These are phyloP conservation scores for Chlamydomonas applanata DNA, from an alignment of 139 green algal genomes.

Conservation along the genomic window DNA sequence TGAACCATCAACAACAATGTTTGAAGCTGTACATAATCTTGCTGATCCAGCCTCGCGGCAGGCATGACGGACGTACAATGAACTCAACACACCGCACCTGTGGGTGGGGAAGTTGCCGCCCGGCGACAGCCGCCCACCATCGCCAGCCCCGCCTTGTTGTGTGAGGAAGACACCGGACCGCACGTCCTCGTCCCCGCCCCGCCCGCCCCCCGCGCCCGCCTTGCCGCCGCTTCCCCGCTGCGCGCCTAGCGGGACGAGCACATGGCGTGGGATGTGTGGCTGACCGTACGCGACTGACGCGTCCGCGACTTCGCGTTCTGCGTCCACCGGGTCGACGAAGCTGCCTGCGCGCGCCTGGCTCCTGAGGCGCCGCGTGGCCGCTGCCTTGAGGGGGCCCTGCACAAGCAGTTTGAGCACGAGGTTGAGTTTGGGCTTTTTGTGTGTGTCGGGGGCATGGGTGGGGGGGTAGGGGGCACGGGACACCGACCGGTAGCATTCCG, in stretches of 20 bases:
- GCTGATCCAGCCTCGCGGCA: no score
- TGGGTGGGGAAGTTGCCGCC: no score
- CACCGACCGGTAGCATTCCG: no score
- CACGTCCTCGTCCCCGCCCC: neutral
- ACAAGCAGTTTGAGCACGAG: no score
- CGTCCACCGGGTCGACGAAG: conserved; percentile 1
- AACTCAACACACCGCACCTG: no score
- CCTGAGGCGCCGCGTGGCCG: neutral
- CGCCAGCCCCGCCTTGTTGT: conserved; percentile 8
- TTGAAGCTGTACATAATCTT: no score
- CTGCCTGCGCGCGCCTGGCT: conserved; percentile 5
- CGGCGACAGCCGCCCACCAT: no score
- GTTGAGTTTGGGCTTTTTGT: no score
- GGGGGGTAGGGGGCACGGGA: no score
- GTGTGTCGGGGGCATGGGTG: no score
- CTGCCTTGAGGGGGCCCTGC: conserved; percentile 10
- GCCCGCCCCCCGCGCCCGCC: neutral
- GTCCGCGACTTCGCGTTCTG: conserved; percentile 3
- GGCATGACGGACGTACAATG: no score
- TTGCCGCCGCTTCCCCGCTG: neutral
- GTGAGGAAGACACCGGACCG: conserved; percentile 35
- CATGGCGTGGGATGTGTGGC: conserved; percentile 6
- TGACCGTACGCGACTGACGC: conserved; percentile 35
- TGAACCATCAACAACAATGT: no score
- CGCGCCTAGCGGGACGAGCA: neutral